These are phyloP conservation scores for Fusarium circinatum DNA, from an alignment of 2,329 filamentous ascomycete species.

Conservation along the genomic window DNA sequence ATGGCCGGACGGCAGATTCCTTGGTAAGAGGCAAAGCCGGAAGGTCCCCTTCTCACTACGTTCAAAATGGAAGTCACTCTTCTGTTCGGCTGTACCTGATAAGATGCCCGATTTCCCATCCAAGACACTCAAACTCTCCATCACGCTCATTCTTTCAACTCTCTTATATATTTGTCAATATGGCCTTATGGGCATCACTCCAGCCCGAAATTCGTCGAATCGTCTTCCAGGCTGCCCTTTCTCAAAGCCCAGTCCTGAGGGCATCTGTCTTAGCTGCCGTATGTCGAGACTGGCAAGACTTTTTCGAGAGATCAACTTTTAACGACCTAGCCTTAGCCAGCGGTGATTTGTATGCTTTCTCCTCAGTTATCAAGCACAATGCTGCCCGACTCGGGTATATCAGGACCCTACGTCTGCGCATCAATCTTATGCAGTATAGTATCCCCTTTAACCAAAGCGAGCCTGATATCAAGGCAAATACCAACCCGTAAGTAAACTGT, in stretches of 20 bases:
- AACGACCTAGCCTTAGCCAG: not conserved
- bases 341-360: slow-evolving; percentile 3
- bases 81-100: not conserved
- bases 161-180: not conserved
- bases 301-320: slow-evolving; percentile 21
- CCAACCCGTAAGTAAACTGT: not conserved
- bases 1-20: not conserved
- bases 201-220: slow-evolving; percentile 12
- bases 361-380: not conserved
- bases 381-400: slow-evolving; percentile 6
- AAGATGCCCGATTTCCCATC: not conserved
- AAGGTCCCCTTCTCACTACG: not conserved
- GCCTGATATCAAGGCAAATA: no score
- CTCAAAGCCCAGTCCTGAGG: not conserved
- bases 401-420: not conserved
- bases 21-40: not conserved
- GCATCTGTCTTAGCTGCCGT: slow-evolving; percentile 10
- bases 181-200: slow-evolving; percentile 3
- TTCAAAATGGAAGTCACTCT: not conserved
- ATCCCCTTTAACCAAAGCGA: no score
- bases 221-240: not conserved
- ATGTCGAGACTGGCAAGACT: slow-evolving; percentile 21
- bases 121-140: not conserved
- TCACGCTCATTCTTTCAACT: not conserved
- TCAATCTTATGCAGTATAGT: slow-evolving; percentile 3